Percentiles rank a stretch among this genome's conserved stretches.
Evolutionary conservation across 1,284 basidiomycete genomes (phyloP).

Genomic region (Ustilago trichophora): DNA sequence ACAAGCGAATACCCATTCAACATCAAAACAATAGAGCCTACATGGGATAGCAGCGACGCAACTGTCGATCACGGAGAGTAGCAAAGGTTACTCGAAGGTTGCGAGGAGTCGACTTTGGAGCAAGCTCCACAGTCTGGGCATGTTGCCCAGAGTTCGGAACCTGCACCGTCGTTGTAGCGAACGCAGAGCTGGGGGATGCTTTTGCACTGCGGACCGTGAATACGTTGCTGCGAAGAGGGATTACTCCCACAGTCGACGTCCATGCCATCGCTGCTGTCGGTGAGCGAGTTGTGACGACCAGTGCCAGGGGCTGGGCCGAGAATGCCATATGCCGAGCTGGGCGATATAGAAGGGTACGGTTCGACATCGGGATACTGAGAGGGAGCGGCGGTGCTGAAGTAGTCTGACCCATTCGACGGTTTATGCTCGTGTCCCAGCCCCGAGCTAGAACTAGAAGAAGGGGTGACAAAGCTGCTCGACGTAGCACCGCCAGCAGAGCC

Average conservation of each 20-base stretch:
- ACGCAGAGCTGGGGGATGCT: conserved; percentile 60
- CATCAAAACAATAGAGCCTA: no score
- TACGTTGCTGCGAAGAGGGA: no score
- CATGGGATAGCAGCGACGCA: conserved; percentile 22
- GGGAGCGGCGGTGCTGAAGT: conserved; percentile 17
- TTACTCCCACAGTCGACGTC: conserved; percentile 32
- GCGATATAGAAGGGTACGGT: conserved; percentile 29
- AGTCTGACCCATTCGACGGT: conserved; percentile 23
- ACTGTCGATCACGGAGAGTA: conserved; percentile 30
- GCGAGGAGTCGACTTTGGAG: conserved; percentile 32
- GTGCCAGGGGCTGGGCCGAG: conserved; percentile 25
- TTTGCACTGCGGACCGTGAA: conserved; percentile 53
- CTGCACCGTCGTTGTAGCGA: conserved; percentile 38
- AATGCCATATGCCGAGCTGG: conserved; percentile 28
- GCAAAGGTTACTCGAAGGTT: conserved; percentile 28
- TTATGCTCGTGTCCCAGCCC: conserved; percentile 28
- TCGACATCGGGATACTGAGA: conserved; percentile 26
- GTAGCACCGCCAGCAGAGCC: neutral
- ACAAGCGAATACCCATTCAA: no score
- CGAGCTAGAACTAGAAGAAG: conserved; percentile 20
- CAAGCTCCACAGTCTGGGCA: conserved; percentile 51
- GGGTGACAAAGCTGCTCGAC: conserved; percentile 17
- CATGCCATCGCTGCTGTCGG: conserved; percentile 21
- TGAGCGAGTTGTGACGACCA: conserved; percentile 8
- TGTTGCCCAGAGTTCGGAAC: conserved; percentile 55